phyloP scores from a whole-genome alignment of 257 asterid genomes.

The Capsicum chinense region DNA sequence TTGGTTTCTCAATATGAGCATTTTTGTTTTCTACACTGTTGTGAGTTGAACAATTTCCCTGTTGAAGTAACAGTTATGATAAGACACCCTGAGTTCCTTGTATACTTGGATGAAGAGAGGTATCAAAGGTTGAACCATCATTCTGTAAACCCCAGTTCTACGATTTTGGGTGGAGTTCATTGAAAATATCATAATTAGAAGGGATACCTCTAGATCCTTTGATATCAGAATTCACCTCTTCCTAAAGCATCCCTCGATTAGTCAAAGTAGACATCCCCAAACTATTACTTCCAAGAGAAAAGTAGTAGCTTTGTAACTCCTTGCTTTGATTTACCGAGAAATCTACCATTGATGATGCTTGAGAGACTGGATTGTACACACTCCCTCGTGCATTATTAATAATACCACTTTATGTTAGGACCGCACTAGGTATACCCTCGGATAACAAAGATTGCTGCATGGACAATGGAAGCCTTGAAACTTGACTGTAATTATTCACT shows the following conservation, averaged over 20 bases:
- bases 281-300: conserved; percentile 46
- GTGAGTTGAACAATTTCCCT: conserved; percentile 47
- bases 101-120: conserved; percentile 41
- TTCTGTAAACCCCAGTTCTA: conserved; percentile 62
- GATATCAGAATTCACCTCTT: conserved; percentile 43
- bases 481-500: conserved; percentile 42
- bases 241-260: conserved; percentile 47
- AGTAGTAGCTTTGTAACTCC: conserved; percentile 49
- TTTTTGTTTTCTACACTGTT: conserved; percentile 41
- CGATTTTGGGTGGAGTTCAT: conserved; percentile 46
- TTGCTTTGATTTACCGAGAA: conserved; percentile 53
- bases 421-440: conserved; percentile 42
- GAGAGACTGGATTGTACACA: conserved; percentile 45
- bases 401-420: conserved; percentile 46
- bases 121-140: conserved; percentile 47
- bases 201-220: conserved; percentile 51
- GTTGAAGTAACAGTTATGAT: conserved; percentile 47
- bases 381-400: conserved; percentile 42
- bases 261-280: conserved; percentile 44
- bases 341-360: conserved; percentile 51
- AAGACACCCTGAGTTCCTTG: conserved; percentile 49
- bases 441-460: conserved; percentile 47
- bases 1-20: conserved; percentile 37
- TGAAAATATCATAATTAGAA: conserved; percentile 52
- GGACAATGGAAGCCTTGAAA: conserved; percentile 45